Evolutionary conservation across 2,329 filamentous ascomycete species (phyloP), one percentile per base, ranked within the genome.

Genomic region (Xylariales sp.): DNA sequence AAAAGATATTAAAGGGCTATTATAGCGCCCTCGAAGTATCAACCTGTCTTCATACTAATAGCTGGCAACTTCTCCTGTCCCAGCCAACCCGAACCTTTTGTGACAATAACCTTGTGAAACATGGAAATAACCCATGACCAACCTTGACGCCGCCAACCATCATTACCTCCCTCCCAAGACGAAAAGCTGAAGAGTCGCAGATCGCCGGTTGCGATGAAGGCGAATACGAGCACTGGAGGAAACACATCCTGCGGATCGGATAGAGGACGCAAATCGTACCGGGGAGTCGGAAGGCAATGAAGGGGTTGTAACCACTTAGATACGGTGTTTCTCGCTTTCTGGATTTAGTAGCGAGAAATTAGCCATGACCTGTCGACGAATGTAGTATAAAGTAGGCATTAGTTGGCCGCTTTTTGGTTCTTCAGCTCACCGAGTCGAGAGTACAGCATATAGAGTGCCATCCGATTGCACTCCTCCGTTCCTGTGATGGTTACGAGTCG

Each of bases 381-480:
- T 62, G 59, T 43, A 52, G 61, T 53, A 49, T 50, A n/a, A 43
- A 61, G 59, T 32, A 50, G 59, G 62, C 62, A 56, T 62, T 55
- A 69, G 43, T 52, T 55, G 57, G 71, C 70, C 66, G 65, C 54
- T 59, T 67, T 69, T 59, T 67, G 65, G 62, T 65, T 68, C 45
- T 68, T 67, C 50, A 80, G 74, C 85, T 84, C 80, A 97, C 96
- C 96, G 80, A 99, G 91, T 86, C 96, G 90, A 68, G 93, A 97
- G 82, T 99, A 99, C 63, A 99, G 89, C 94, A 99, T 97, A 83
- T 98, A 99, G 64, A 99, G 83, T n/a, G 96, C 96, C 94, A 99
- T 98, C 78, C 97, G 93, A 83, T 99, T 99, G 85, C 94, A 97
- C 82, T 99, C 96, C 76, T 97, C 94, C 5, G 96, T 98, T 72